A percentile compares a stretch with the other conserved stretches of the same genome.
Conservation (phyloP, 495 filamentous ascomycete genomes). For the Penicillium paradoxum region DNA sequence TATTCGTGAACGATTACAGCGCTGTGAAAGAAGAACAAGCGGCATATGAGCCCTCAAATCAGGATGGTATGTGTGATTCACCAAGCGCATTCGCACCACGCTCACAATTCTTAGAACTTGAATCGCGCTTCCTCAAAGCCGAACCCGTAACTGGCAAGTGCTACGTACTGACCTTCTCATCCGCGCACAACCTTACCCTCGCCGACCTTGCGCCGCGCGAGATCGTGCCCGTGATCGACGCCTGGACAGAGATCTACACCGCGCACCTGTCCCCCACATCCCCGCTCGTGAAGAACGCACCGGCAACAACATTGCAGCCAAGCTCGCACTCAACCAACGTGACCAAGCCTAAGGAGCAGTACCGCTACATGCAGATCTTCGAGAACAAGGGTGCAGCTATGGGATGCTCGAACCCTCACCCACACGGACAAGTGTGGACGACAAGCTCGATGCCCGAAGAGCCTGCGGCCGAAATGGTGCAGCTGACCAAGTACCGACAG, state of each 20-base stretch:
- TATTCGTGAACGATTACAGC: conserved; percentile 97
- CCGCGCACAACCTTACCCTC: conserved; percentile 84
- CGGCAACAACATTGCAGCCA: conserved; percentile 46
- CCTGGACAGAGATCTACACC: conserved; percentile 86
- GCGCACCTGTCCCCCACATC: conserved; percentile 69
- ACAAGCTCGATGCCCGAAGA: conserved; percentile 87
- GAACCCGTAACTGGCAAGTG: conserved; percentile 91
- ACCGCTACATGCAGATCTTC: conserved; percentile 98
- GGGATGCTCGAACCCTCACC: conserved; percentile 98
- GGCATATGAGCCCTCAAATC: conserved; percentile 52
- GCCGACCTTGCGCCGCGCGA: conserved; percentile 70
- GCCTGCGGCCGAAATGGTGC: conserved; percentile 67
- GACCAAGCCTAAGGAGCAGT: conserved; percentile 64
- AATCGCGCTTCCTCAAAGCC: conserved; percentile 76
- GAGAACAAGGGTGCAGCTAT: conserved; percentile 98
- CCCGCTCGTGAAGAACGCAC: conserved; percentile 51
- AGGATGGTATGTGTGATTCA: conserved; percentile 40
- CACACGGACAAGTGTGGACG: conserved; percentile 95
- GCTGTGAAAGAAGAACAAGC: conserved; percentile 92
- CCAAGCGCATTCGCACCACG: not conserved
- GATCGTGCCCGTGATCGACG: conserved; percentile 72
- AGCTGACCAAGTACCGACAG: conserved; percentile 68
- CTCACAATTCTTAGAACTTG: conserved; percentile 49
- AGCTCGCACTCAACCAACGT: conserved; percentile 39
- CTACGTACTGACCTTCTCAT: conserved; percentile 93